Evolutionary conservation across 2,329 filamentous ascomycete genomes (phyloP), one percentile per base, ranked within the genome.

Genomic region (Tolypocladium guangdongense): DNA sequence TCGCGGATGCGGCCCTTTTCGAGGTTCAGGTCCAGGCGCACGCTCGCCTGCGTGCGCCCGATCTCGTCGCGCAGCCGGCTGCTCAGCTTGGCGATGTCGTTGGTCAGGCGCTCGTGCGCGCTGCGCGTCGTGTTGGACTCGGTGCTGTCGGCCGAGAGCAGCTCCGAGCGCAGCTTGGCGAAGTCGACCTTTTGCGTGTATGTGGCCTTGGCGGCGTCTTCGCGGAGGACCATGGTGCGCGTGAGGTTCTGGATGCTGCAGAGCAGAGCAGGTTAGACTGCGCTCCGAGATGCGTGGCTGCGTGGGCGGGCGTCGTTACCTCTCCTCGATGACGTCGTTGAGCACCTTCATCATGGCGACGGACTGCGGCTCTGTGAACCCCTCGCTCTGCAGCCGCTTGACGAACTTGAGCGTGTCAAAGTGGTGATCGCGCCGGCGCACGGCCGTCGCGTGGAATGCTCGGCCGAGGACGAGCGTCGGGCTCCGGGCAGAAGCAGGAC

Each of bases 351-450:
- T 97, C 87, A 96, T 93, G n/a, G 93, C 92, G 30, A 90, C 90
- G 2, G 91, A 86, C 71, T 99, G 93, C 61, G 91, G 87, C 69
- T 97, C 92, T 27, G 90, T 96, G 69, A 97, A 96, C 0, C 93
- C 93, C 68, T 99, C 93, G 60, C 82, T 82, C 68, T 92, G 85
- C 41, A 99, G 76, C 51, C 89, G 80, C 72, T 96, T 89, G 39
- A 99, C 91, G 67, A 99, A 96, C 73, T 96, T 96, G 57, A 99
- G 81, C 1, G 93, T 99, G 71, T 99, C 93, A 67, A 99, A 99
- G 71, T 99, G 91, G 70, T 99, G 93, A 64, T 96, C 91, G 59
- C 87, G 82, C 51, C 69, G 67, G 50, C 74, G 78, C 38, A 71
- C 63, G 1, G 61, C 52, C 1, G 88, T 86, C 37, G 83, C 80